These are phyloP conservation scores for Rhizophora apiculata DNA, from an alignment of 345 rosid species.

Conservation along the genomic window DNA sequence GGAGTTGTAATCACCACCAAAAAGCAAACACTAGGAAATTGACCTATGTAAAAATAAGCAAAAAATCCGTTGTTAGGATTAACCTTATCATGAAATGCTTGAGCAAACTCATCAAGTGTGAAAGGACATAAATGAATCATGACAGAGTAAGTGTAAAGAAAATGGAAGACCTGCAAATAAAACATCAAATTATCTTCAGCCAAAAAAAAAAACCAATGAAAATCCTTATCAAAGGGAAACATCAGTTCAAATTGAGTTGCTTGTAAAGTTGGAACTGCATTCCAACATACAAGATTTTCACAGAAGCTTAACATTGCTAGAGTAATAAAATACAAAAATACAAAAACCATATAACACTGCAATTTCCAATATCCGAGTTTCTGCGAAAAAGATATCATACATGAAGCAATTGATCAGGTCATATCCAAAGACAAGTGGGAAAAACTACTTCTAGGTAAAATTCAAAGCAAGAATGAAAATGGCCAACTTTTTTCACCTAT, in stretches of 20 bases:
- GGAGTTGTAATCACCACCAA: not conserved
- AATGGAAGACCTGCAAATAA: slow-evolving; percentile 78
- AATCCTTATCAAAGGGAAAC: not conserved
- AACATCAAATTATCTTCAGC: slow-evolving; percentile 18
- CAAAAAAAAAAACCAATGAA: not conserved
- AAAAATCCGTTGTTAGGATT: slow-evolving; percentile 14
- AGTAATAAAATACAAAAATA: too few species aligned
- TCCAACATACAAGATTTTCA: too few species aligned
- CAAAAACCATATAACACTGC: not conserved
- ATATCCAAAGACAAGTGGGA: not conserved
- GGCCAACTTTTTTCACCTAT: not conserved
- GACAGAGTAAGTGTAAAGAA: slow-evolving; percentile 76
- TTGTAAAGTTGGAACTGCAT: not conserved
- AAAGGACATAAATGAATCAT: slow-evolving; percentile 59
- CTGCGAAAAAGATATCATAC: not conserved
- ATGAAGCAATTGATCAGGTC: not conserved
- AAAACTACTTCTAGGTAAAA: not conserved
- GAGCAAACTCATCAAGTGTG: slow-evolving; percentile 86
- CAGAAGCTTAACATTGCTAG: too few species aligned
- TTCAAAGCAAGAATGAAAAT: not conserved
- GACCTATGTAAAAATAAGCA: slow-evolving; percentile 2
- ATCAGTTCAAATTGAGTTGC: not conserved
- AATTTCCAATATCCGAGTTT: not conserved
- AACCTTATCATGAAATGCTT: slow-evolving; percentile 96
- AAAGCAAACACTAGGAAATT: not conserved